Base-by-base conservation (phyloP, 176 grass and related monocot genomes). In the Zoysia pacifica region DNA sequence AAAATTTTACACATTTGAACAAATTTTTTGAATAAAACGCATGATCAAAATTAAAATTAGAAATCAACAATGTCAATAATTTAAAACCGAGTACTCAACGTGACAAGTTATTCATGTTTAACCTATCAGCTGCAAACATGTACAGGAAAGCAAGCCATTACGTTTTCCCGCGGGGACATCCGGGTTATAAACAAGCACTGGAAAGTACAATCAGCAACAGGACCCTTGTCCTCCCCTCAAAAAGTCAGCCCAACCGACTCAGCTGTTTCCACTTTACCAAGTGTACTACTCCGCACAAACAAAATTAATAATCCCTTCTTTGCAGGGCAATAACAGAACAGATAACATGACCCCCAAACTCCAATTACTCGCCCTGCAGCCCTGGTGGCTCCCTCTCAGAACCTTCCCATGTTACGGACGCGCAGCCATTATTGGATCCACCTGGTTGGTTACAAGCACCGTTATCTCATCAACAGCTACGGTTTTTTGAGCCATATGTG, bases 231-330 rank as follows among this genome's bases (percentile, higher is more conserved):
- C 81, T 78, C 53, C 47, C 80, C 2, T 68, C n/a, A 65, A 69
- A 90, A 90, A 86, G 91, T 93, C 91, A 88, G 88, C 85, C 88
- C 88, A 93, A 88, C 85, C 4, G 80, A 83, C 76, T 73, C 59
- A 88, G 91, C 79, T 83, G 81, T 76, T 85, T 54, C 70, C 6
- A 69, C 76, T 82, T 84, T 85, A 84, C 55, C 52, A 82, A 89
- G 72, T 82, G 77, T 54, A 28, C 28, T 28, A 28, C 28, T 28
- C 28, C 28, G 28, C 28, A 28, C 28, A 28, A 28, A 28, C 9
- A 35, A 62, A 62, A 62, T 62, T 62, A 71, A 59, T 62, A 79
- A 77, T 75, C 66, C 65, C 49, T 14, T 10, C 48, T 69, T 47
- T 79, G 74, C 79, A 79, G 38, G 2, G 62, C 28, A 84, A 60